Percentiles rank a stretch among this genome's conserved stretches.
Evolutionary conservation across 768 basidiomycete genomes (phyloP).

Genomic region (Leucocoprinus sp.): DNA sequence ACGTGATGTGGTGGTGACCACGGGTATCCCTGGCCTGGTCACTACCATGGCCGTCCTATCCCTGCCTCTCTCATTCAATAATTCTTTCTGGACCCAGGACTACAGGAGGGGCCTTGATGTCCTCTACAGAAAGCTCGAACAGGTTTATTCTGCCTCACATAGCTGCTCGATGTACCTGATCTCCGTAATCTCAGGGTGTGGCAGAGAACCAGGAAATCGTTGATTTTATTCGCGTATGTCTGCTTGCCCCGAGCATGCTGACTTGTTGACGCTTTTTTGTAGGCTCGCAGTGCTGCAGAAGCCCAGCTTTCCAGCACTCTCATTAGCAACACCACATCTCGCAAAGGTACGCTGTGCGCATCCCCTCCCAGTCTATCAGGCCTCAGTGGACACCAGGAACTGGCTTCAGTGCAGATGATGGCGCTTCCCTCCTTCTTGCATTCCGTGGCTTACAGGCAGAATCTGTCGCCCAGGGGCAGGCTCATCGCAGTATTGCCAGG

Average conservation of each 20-base stretch:
- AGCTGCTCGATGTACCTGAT: conserved; percentile 15
- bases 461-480: conserved; percentile 61
- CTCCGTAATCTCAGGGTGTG: conserved; percentile 52
- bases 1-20: conserved; percentile 10
- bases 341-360: conserved; percentile 35
- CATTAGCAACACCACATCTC: conserved; percentile 39
- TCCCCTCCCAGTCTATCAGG: neutral
- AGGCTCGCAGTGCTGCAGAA: conserved; percentile 74
- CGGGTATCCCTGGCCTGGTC: neutral
- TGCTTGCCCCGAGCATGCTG: neutral
- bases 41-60: conserved; percentile 75
- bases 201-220: conserved; percentile 80
- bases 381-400: conserved; percentile 29
- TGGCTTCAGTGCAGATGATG: conserved; percentile 76
- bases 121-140: conserved; percentile 67
- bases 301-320: conserved; percentile 53
- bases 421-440: conserved; percentile 71
- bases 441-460: conserved; percentile 78
- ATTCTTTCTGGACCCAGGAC: conserved; percentile 95
- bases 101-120: conserved; percentile 79
- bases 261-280: conserved; percentile 1
- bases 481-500: conserved; percentile 61
- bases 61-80: conserved; percentile 80
- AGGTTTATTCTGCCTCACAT: conserved; percentile 38
- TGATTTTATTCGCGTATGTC: conserved; percentile 69